Conservation (phyloP, 2,329 filamentous ascomycete genomes). For the Fusarium sp. region DNA sequence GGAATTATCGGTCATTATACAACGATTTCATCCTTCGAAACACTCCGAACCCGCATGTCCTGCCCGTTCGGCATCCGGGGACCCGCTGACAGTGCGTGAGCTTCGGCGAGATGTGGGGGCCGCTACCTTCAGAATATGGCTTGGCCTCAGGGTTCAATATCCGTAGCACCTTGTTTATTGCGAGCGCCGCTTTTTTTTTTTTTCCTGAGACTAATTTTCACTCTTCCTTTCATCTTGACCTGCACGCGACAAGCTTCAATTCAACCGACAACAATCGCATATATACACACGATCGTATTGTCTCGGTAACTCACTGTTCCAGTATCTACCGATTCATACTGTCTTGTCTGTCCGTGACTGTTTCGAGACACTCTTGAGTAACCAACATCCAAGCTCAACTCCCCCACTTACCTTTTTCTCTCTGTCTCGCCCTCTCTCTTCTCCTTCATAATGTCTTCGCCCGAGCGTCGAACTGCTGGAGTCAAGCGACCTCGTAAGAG, state of each 20-base stretch:
- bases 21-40: not conserved
- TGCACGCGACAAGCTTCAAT: constrained; percentile 4
- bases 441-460: constrained; percentile 50
- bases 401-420: constrained; percentile 12
- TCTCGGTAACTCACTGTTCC: not conserved
- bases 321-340: constrained; percentile 3
- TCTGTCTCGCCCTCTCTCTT: not conserved
- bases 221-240: constrained; percentile 9
- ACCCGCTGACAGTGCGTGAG: constrained; percentile 14
- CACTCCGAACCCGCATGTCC: constrained; percentile 4
- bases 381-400: constrained; percentile 17
- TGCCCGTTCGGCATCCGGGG: constrained; percentile 27
- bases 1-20: not conserved
- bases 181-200: constrained; percentile 4
- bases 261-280: not conserved
- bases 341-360: not conserved
- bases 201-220: constrained; percentile 11
- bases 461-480: constrained; percentile 52
- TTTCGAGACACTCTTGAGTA: constrained; percentile 2
- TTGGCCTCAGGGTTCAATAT: constrained; percentile 33
- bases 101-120: constrained; percentile 24
- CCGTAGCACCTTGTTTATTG: constrained; percentile 7
- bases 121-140: constrained; percentile 13
- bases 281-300: not conserved
- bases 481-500: constrained; percentile 57